These are phyloP conservation scores for Pittosporum tobira DNA, from an alignment of 129 eudicot genomes.

Conservation along the genomic window DNA sequence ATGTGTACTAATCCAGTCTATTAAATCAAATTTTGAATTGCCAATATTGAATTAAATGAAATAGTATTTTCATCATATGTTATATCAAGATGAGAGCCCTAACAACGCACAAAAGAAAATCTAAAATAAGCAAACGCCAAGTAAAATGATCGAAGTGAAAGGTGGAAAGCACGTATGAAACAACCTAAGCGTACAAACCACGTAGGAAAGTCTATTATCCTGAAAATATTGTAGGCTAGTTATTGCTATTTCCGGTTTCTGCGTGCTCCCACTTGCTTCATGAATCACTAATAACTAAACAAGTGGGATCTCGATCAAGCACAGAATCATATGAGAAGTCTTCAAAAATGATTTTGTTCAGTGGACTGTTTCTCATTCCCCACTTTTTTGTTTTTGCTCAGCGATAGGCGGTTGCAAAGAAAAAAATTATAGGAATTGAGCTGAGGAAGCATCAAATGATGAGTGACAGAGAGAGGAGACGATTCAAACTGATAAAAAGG, in stretches of 20 bases:
- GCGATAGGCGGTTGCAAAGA: constrained; percentile 23
- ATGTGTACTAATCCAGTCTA: too few relatives aligned
- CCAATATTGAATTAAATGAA: too few relatives aligned
- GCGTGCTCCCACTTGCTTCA: constrained; percentile 30
- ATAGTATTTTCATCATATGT: too few relatives aligned
- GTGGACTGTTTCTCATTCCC: constrained; percentile 47
- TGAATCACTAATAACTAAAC: constrained; percentile 18
- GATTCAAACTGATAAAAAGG: constrained; percentile 27
- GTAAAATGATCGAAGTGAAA: constrained; percentile 5
- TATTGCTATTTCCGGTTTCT: constrained; percentile 22
- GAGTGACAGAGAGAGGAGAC: constrained; percentile 26
- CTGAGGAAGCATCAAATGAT: constrained; percentile 38
- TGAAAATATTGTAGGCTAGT: constrained; percentile 15
- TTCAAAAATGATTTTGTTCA: constrained; percentile 23
- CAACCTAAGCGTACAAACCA: constrained; percentile 11
- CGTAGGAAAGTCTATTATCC: constrained; percentile 3
- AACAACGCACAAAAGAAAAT: constrained; percentile 1
- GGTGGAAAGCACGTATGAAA: constrained; percentile 24
- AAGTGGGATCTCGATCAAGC: constrained; percentile 20
- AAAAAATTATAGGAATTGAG: constrained; percentile 7
- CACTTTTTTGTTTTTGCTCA: constrained; percentile 28
- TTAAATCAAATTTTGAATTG: too few relatives aligned
- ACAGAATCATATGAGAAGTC: constrained; percentile 21
- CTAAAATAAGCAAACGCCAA: not conserved
- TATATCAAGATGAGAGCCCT: too few relatives aligned